These are phyloP conservation scores for Boletus subluridellus DNA, from an alignment of 1,284 basidiomycete species.

Conservation along the genomic window DNA sequence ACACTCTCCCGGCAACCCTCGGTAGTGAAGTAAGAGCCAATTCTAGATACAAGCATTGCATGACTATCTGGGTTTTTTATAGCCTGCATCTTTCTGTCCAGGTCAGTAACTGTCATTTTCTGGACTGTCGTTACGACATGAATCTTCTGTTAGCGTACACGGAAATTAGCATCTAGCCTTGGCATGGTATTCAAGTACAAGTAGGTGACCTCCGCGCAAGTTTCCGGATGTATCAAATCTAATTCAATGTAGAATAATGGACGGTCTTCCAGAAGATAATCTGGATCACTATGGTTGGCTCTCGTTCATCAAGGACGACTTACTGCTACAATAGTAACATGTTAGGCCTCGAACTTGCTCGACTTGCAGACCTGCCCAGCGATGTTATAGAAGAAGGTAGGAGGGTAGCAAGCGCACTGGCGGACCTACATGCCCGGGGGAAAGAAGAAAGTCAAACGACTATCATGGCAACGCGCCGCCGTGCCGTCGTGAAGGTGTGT, in stretches of 20 bases:
- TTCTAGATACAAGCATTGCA: slow-evolving; percentile 15
- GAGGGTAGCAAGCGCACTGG: slow-evolving; percentile 59
- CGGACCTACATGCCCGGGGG: slow-evolving; percentile 55
- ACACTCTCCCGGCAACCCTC: slow-evolving; percentile 70
- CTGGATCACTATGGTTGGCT: slow-evolving; percentile 62
- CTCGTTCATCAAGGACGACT: neutral
- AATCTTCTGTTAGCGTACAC: slow-evolving; percentile 43
- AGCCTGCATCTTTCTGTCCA: slow-evolving; percentile 83
- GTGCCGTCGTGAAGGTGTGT: slow-evolving; percentile 64
- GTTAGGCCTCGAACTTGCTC: slow-evolving; percentile 78
- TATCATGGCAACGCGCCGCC: slow-evolving; percentile 58
- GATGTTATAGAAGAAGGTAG: slow-evolving; percentile 62
- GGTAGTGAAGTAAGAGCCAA: slow-evolving; percentile 62
- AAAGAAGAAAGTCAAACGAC: slow-evolving; percentile 59
- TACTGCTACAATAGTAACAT: neutral
- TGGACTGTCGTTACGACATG: neutral
- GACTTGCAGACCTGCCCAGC: slow-evolving; percentile 74
- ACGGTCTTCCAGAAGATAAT: slow-evolving; percentile 54
- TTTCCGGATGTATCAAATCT: neutral
- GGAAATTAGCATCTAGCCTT: slow-evolving; percentile 53
- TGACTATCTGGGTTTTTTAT: neutral
- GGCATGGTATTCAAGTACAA: slow-evolving; percentile 79
- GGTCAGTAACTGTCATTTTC: slow-evolving; percentile 40
- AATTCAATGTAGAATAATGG: slow-evolving; percentile 48
- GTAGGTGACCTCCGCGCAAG: slow-evolving; percentile 37